Base-by-base conservation (phyloP, 108 stramenopile genomes). In the Skeletonema costatum region DNA sequence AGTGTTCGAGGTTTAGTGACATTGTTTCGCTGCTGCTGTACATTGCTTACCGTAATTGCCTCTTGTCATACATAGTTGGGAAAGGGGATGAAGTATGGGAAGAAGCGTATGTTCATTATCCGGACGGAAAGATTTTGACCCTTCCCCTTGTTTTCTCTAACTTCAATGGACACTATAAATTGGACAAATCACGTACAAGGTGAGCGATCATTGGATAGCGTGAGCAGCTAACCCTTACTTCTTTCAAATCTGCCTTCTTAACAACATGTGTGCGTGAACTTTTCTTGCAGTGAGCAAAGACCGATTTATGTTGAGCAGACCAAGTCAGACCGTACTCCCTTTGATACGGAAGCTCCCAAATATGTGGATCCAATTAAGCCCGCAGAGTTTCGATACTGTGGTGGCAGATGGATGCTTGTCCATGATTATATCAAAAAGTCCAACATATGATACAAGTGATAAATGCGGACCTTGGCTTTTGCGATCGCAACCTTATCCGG, bases 321-420 rank as follows among this genome's bases (percentile, higher is more conserved):
- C 65, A 66, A 66, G 65, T 14, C 38, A 42, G 65, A 66, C 2
- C 38, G n/a, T 9, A n/a, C 35, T 19, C 65, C 36, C 12, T 66
- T 39, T 21, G 38, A 38, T 41, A 9, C 10, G 25, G n/a, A 16
- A 14, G 36, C 12, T 16, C 41, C 41, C 41, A 41, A 12, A 32
- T 60, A n/a, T n/a, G n/a, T n/a, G 4, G 65, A 66, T 21, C 65
- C 35, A 8, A 38, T 66, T 21, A 29, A 25, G 21, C 65, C 65
- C 5, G 35, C 65, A 7, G 65, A 66, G 25, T 14, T 66, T 41
- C 33, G 25, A 5, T 66, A 38, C 21, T 66, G 65, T 38, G 39
- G 39, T 21, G 65, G 65, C n/a, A 14, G 16, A 21, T 66, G 65
- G 65, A 10, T 66, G 25, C 41, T 66, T 29, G 25, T 11, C n/a